Base-by-base conservation (phyloP, 768 basidiomycete genomes). In the Neoboletus subvelutipes region DNA sequence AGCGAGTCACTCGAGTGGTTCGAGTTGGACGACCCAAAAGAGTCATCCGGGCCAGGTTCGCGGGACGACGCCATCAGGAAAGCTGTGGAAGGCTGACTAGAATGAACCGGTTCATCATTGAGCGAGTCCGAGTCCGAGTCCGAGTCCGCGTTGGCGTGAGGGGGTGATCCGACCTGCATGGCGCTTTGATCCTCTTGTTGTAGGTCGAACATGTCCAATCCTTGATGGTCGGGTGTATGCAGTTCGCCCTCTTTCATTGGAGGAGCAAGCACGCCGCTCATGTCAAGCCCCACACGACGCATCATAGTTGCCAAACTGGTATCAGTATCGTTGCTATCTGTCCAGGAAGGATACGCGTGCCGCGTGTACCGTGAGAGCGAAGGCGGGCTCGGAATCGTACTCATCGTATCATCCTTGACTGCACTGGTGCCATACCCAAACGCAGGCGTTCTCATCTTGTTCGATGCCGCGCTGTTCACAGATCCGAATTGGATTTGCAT, bases 271-370 rank as follows among this genome's bases (percentile, higher is more conserved):
- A 29, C 20, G 10, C 13, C 41, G 3, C 52, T 51, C 29, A 80
- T 67, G 29, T 75, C 73, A 42, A 84, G 73, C 17, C 81, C 85
- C 7, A 86, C 79, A 7, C 82, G 80, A 33, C 80, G 78, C 77
- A 91, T 85, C 79, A 90, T 82, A 54, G 83, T 86, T 57, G 88
- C 86, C 52, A 90, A 67, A 64, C 83, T 87, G 2, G 81, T 70
- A 59, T 87, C 85, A 2, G 78, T 73, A 4, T 76, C 76, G 17
- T 80, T 72, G 59, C 75, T 85, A 42, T 82, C 79, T 12, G 71
- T 67, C 53, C 61, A 66, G 4, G 63, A 63, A 29, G 69, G 67
- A 55, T 75, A 66, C n/a, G 75, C 71, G 41, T 73, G 72, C 9
- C 76, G 75, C n/a, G 71, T 76, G 63, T 90, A 90, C n/a, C 83